Base-by-base conservation (phyloP, 345 rosid genomes). In the Hirschfeldia incana region DNA sequence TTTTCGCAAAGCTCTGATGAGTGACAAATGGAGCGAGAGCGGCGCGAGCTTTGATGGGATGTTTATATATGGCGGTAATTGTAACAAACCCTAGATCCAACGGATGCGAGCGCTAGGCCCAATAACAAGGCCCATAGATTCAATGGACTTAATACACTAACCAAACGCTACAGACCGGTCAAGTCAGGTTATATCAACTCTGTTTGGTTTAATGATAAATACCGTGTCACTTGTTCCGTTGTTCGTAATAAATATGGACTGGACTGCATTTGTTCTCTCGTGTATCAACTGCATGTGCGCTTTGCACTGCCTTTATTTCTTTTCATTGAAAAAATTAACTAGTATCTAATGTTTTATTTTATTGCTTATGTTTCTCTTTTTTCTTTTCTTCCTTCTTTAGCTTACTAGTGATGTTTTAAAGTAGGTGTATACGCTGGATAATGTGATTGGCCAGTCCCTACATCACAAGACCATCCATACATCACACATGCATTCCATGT, bases 381-480 rank as follows among this genome's bases (percentile, higher is more conserved):
- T 16, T 6, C 3, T 5, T 30, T 9, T 9, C 8, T 53, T 9
- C 4, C 4, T 4, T 15, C 15, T 44, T 46, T 33, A 3, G 36
- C 21, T 13, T 30, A 57, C 5, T 6, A 1, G 4, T 44, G 12
- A 44, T 44, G 53, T 12, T 44, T 16, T 30, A 46, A 73, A 27
- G 61, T 67, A 73, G 3, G 39, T 51, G 28, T 36, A 34, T 36
- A 74, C 59, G 83, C 78, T 67, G 75, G 75, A 73, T 74, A 80
- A 63, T 80, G 70, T 74, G 61, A 1, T 74, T 74, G 61, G 15
- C 62, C 75, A 36, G 80, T 75, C 83, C 83, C 80, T 75, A 75
- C 83, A 75, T 80, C 83, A 76, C 83, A 80, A 80, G 80, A 80
- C 83, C 76, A 75, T 80, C 57, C 57, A 76, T 70, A 76, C 83